Base-by-base conservation (phyloP, 2,329 filamentous ascomycete species). In the Ilyonectria mors-panacis region DNA sequence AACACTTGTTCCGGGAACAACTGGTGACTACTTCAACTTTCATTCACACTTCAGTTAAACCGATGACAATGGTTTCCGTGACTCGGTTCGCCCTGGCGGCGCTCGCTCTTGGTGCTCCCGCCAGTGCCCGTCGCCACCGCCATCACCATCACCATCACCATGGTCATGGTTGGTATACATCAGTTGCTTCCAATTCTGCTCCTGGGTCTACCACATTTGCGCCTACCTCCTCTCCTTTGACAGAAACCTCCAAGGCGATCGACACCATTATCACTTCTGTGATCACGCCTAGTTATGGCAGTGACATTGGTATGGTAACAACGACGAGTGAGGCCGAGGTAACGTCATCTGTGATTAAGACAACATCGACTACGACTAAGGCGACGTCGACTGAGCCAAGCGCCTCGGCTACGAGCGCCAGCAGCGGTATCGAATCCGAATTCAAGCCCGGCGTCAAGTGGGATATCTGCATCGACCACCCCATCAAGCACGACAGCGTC, bases 381-480 rank as follows among this genome's bases (percentile, higher is more conserved):
- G n/a, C 39, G n/a, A 42, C 39, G 5, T 42, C 6, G 33, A 44
- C 57, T 42, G 35, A 17, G n/a, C 19, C 45, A 23, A 21, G 6
- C 17, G 33, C 33, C 12, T 17, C 48, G 12, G 19, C 21, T 63
- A n/a, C 39, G 17, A 42, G 15, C 9, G 17, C 5, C 15, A n/a
- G 15, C 8, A 19, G 39, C 15, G 39, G 39, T 8, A 42, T 42
- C 17, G 15, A n/a, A 8, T 47, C 69, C 4, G 59, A 59, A 30
- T 72, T 76, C 53, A 77, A 78, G 62, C 75, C 78, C 10, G 78
- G 76, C 30, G 70, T 77, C 9, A 65, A 69, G 47, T 79, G 77
- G 73, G 73, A 79, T 17, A 79, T 79, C 39, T 73, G 75, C 58
- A 68, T 79, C 23, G 74, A 78, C 48, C 56, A 77, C 6, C 77